Evolutionary conservation across 805 yeast species (phyloP), one percentile per base, ranked within the genome.

Genomic region (Isabelozyma heimii): DNA sequence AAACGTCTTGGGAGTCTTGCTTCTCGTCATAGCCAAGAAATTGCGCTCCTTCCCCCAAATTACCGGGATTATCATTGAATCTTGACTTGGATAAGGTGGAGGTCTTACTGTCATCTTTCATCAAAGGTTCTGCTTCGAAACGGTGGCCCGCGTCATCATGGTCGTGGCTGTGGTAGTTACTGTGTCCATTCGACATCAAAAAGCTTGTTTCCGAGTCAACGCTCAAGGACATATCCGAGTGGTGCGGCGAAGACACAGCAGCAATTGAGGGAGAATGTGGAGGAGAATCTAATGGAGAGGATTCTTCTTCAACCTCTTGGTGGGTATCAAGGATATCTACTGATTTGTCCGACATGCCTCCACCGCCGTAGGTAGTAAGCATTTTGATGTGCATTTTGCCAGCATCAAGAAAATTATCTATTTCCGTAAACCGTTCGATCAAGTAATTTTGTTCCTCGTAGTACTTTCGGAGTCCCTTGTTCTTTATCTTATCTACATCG

Each of bases 341-440:
- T 9, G 42, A 17, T 17, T 16, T 40, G 14, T 40, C 40, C 6
- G 40, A 38, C 44, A 4, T 38, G 30, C 54, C 53, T 44, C 70
- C 74, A 28, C 69, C 72, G 3, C 80, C 82, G 56, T 87, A 87
- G 45, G 79, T 82, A 42, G 79, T 72, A 45, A 88, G 73, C 83
- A 87, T 83, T 41, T 78, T 72, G 50, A 77, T 75, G 54, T 84
- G 87, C 49, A 87, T 76, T 43, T 65, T 62, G 1, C 91, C 91
- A 4, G 89, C 80, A 58, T 86, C 94, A 42, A 87, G 70, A 45
- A 87, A 69, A 45, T 72, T 69, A 60, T 87, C 95, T 24, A 87
- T 81, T 49, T 80, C 85, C 37, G 63, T 62, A 57, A 79, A 85
- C 46, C 80, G 70, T 20, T 75, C 79, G 46, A 87, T 80, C 46